A percentile compares a stretch with the other conserved stretches of the same genome.
These are phyloP conservation scores for Bigelowiella natans DNA, from an alignment of 78 protist genomes.

Conservation along the genomic window DNA sequence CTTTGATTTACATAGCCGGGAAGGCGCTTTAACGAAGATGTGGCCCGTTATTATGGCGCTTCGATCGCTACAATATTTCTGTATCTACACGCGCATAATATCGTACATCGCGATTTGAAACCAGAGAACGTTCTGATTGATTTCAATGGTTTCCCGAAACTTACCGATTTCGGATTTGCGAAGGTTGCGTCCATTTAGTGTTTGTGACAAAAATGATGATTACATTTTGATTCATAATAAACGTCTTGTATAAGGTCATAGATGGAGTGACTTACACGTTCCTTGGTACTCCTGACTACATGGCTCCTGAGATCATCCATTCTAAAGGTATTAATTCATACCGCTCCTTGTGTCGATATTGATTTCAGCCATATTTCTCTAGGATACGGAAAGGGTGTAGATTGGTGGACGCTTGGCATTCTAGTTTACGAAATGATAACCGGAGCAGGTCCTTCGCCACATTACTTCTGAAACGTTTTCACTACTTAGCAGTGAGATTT, in stretches of 20 bases:
- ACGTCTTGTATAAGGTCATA: too few species aligned
- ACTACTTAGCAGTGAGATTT: background rate
- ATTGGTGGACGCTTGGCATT: constrained; percentile 12
- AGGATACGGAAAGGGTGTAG: constrained; percentile 1
- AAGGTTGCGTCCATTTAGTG: too few species aligned
- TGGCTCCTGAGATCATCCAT: background rate
- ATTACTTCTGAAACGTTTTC: background rate
- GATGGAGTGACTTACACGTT: background rate
- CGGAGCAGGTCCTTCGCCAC: background rate
- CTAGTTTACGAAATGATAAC: background rate
- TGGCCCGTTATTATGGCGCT: background rate
- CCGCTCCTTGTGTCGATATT: too few species aligned
- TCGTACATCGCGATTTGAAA: background rate
- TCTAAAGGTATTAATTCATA: background rate
- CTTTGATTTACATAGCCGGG: too few species aligned
- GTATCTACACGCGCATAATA: background rate
- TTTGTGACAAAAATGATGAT: too few species aligned
- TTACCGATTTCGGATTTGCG: background rate
- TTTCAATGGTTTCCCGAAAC: background rate
- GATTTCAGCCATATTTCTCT: too few species aligned
- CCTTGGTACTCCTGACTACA: background rate
- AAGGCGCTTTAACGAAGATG: background rate
- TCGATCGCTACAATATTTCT: background rate
- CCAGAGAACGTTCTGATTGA: background rate
- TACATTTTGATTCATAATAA: too few species aligned